Conservation (phyloP, 108 stramenopile species). For the Stephanodiscus minutulus region DNA sequence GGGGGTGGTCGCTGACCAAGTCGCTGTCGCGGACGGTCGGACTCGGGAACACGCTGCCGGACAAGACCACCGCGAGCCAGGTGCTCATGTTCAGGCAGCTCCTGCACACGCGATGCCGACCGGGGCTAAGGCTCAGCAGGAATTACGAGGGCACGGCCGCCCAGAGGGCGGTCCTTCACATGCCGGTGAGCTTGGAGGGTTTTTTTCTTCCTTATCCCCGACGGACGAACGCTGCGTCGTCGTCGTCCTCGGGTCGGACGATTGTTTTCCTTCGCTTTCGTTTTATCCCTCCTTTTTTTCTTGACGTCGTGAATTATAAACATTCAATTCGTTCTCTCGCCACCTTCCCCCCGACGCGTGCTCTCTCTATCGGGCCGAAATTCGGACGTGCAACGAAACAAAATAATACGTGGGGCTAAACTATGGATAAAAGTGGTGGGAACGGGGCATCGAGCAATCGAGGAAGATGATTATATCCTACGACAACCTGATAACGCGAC, state of each 20-base stretch:
- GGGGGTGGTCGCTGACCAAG: conserved; percentile 16
- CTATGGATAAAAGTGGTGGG: no score
- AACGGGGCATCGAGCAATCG: conserved; percentile 69
- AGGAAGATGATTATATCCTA: conserved; percentile 82
- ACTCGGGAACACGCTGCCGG: conserved; percentile 73
- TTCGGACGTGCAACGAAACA: no score
- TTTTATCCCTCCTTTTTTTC: no score
- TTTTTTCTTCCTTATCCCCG: neutral
- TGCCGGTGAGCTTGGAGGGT: conserved; percentile 53
- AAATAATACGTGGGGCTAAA: no score
- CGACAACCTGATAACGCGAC: conserved; percentile 74
- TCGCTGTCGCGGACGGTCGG: conserved; percentile 33
- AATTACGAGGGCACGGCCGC: conserved; percentile 76
- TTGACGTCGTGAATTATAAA: no score
- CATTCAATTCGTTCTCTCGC: no score
- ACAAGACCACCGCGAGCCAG: conserved; percentile 86
- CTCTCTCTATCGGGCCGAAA: no score
- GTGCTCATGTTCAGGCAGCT: conserved; percentile 89
- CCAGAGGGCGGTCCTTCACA: conserved; percentile 79
- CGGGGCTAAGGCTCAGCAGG: conserved; percentile 73
- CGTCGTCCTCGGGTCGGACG: no score
- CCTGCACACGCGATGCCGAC: conserved; percentile 82
- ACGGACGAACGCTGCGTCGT: no score
- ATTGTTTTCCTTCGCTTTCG: no score
- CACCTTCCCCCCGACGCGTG: no score